Evolutionary conservation across 176 grass and related monocot species (phyloP).

Genomic region (Eragrostis curvula): DNA sequence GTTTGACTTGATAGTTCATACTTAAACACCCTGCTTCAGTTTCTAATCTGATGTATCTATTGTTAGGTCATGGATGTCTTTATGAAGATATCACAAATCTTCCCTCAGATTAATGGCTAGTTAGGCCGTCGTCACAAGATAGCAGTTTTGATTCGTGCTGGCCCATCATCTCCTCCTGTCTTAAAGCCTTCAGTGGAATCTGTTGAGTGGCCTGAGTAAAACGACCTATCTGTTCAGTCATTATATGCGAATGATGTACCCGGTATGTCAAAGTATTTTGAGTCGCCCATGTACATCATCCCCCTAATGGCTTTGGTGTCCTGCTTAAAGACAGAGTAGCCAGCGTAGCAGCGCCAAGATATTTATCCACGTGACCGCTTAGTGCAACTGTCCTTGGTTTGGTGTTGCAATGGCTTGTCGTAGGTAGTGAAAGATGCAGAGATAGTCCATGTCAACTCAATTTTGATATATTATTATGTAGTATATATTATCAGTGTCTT

Average conservation of each 20-base stretch:
- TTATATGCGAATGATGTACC: slow-evolving; percentile 20
- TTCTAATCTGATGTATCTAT: slow-evolving; percentile 14
- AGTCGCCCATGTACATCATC: slow-evolving; percentile 28
- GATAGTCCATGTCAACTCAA: slow-evolving; percentile 32
- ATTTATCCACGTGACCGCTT: not conserved
- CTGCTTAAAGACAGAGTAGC: slow-evolving; percentile 18
- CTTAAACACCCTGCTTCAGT: not conserved
- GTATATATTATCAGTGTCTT: not conserved
- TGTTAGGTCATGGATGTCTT: slow-evolving; percentile 99
- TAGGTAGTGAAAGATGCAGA: slow-evolving; percentile 26
- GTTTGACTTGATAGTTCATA: not conserved
- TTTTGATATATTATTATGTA: slow-evolving; percentile 50
- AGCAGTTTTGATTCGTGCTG: slow-evolving; percentile 58
- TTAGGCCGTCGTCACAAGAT: not conserved
- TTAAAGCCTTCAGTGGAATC: slow-evolving; percentile 17
- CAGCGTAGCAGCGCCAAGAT: not conserved
- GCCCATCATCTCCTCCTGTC: slow-evolving; percentile 17
- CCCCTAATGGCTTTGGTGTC: slow-evolving; percentile 11
- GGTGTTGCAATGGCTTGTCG: slow-evolving; percentile 22
- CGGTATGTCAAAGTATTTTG: not conserved
- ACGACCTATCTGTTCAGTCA: not conserved
- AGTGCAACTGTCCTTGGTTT: slow-evolving; percentile 5
- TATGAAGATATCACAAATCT: slow-evolving; percentile 95
- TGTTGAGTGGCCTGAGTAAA: slow-evolving; percentile 19
- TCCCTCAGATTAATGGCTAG: slow-evolving; percentile 88